Conservation (phyloP, 495 filamentous ascomycete genomes). For the Neurospora sp. region DNA sequence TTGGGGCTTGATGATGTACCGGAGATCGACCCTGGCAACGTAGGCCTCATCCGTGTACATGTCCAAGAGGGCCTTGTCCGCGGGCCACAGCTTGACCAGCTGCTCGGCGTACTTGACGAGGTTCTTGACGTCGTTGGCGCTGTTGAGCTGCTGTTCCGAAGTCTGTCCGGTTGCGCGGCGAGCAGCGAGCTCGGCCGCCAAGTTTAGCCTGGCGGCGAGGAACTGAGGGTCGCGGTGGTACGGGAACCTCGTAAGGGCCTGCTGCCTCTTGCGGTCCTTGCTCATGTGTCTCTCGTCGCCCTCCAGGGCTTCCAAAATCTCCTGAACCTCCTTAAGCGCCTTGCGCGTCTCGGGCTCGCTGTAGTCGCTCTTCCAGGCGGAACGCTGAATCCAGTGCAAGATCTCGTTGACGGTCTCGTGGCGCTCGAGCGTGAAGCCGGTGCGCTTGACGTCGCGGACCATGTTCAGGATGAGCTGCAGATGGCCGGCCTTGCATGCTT, state of each 20-base stretch:
- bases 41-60: slow-evolving; percentile 22
- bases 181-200: slow-evolving; percentile 25
- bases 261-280: background rate
- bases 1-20: slow-evolving; percentile 18
- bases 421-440: slow-evolving; percentile 39
- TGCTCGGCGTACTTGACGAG: slow-evolving; percentile 26
- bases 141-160: background rate
- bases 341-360: slow-evolving; percentile 20
- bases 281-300: slow-evolving; percentile 27
- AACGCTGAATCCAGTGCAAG: slow-evolving; percentile 41
- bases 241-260: slow-evolving; percentile 2
- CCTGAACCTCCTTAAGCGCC: slow-evolving; percentile 36
- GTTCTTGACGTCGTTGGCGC: slow-evolving; percentile 9
- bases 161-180: slow-evolving; percentile 10
- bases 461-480: slow-evolving; percentile 44
- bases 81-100: slow-evolving; percentile 28
- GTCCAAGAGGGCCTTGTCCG: slow-evolving; percentile 18
- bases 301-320: slow-evolving; percentile 44
- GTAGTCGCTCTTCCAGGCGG: slow-evolving; percentile 35
- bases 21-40: slow-evolving; percentile 3
- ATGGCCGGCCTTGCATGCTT: slow-evolving; percentile 26
- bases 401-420: slow-evolving; percentile 32
- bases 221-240: slow-evolving; percentile 30
- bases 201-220: slow-evolving; percentile 26
- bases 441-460: slow-evolving; percentile 35